A percentile compares a stretch with the other conserved stretches of the same genome.
Conservation (phyloP, 257 asterid species). For the Fraxinus excelsior region DNA sequence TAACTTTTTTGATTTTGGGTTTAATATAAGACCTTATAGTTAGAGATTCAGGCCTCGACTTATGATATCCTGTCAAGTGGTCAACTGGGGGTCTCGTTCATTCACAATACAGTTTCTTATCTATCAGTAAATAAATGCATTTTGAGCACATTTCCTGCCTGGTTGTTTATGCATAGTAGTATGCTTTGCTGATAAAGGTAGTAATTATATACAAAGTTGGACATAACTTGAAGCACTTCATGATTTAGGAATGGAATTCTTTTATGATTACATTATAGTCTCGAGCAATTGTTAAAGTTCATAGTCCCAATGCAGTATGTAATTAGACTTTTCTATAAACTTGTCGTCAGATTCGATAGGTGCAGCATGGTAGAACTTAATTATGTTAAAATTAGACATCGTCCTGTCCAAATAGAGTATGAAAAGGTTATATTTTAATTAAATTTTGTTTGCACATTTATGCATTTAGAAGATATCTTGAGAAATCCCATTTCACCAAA, state of each 20-base stretch:
- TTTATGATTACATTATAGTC: not conserved
- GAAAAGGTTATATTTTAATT: not conserved
- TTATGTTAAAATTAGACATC: not conserved
- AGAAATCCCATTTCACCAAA: not conserved
- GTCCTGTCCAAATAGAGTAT: not conserved
- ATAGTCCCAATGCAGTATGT: not conserved
- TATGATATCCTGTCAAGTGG: not conserved
- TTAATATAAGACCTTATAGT: not conserved
- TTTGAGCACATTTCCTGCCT: not conserved
- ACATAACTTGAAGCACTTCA: not conserved
- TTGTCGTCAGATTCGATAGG: not conserved
- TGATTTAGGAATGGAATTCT: not conserved
- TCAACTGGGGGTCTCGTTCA: not conserved
- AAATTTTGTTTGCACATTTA: not conserved
- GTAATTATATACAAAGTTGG: not conserved
- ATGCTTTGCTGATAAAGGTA: not conserved
- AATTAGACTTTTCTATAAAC: not conserved
- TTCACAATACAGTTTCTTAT: not conserved
- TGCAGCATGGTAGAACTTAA: not conserved
- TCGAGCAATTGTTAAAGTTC: not conserved
- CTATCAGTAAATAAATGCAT: not conserved
- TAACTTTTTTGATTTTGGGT: not conserved
- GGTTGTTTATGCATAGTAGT: not conserved
- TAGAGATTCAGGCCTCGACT: not conserved
- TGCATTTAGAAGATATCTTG: not conserved